A percentile compares a stretch with the other conserved stretches of the same genome.
These are phyloP conservation scores for Russula lepida DNA, from an alignment of 768 basidiomycete species.

Conservation along the genomic window DNA sequence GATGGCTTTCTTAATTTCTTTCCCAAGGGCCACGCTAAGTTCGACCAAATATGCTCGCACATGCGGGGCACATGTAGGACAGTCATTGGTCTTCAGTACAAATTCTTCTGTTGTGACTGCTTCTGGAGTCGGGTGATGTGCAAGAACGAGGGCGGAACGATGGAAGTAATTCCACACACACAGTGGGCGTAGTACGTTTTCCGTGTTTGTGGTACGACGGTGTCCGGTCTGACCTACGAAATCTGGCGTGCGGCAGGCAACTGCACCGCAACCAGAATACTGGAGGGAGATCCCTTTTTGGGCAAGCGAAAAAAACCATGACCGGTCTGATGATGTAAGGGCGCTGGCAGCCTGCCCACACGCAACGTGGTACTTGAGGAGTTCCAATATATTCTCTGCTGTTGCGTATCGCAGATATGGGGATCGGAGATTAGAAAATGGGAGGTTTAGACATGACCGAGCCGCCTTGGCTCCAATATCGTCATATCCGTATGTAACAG, in stretches of 20 bases:
- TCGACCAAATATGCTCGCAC: background rate
- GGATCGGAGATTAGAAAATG: background rate
- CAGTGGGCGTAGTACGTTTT: background rate
- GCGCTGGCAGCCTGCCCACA: constrained; percentile 1
- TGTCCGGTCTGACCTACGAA: background rate
- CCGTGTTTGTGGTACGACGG: background rate
- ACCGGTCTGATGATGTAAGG: background rate
- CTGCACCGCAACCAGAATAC: too few relatives aligned
- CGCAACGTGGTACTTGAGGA: background rate
- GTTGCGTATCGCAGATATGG: background rate
- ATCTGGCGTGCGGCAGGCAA: background rate
- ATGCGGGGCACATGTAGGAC: background rate
- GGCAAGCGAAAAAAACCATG: background rate
- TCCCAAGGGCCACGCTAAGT: background rate
- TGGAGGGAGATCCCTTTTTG: background rate
- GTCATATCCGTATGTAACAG: background rate
- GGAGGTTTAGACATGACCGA: background rate
- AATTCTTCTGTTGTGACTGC: background rate
- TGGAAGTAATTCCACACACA: background rate
- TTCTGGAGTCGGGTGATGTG: background rate
- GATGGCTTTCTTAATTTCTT: background rate
- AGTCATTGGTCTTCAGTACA: background rate
- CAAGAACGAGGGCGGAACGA: background rate
- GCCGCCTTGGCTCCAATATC: background rate
- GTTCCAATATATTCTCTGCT: background rate